Conservation (phyloP, 1,139 yeast genomes). For the Suhomyces kunorum region DNA sequence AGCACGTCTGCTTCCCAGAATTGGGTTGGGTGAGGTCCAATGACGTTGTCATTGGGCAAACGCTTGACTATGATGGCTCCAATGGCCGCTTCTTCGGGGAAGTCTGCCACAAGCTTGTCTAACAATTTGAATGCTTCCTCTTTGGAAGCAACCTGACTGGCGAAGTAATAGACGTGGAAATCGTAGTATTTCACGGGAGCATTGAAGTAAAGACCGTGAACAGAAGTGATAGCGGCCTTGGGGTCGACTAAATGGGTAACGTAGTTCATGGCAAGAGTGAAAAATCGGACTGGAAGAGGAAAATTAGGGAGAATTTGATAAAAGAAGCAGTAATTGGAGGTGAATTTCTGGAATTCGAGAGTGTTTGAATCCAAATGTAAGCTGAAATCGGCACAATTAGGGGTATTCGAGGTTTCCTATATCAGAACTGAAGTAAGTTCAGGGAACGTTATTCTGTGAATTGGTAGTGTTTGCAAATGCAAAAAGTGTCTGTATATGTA, state of each 20-base stretch:
- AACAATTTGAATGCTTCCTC: conserved; percentile 27
- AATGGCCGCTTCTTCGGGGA: conserved; percentile 25
- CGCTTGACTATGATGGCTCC: conserved; percentile 36
- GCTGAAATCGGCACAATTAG: too few species aligned
- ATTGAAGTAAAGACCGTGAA: conserved; percentile 23
- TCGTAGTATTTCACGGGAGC: conserved; percentile 37
- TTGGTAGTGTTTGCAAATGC: too few species aligned
- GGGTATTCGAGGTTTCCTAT: too few species aligned
- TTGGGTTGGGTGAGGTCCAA: conserved; percentile 36
- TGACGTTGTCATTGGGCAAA: conserved; percentile 27
- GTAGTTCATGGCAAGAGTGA: conserved; percentile 27
- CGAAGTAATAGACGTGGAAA: conserved; percentile 36
- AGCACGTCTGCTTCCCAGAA: conserved; percentile 40
- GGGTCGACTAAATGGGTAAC: conserved; percentile 28
- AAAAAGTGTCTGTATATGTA: too few species aligned
- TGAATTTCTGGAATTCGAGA: too few species aligned
- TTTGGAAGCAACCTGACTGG: conserved; percentile 22
- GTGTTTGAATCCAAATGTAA: too few species aligned
- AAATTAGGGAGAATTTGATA: background rate
- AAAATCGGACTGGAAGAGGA: background rate
- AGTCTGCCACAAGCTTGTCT: conserved; percentile 26
- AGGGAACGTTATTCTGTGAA: too few species aligned
- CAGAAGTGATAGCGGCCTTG: conserved; percentile 25
- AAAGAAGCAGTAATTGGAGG: background rate
- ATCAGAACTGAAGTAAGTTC: too few species aligned